A percentile compares a stretch with the other conserved stretches of the same genome.
These are phyloP conservation scores for Penicillium sp. DNA, from an alignment of 2,329 filamentous ascomycete genomes.

Conservation along the genomic window DNA sequence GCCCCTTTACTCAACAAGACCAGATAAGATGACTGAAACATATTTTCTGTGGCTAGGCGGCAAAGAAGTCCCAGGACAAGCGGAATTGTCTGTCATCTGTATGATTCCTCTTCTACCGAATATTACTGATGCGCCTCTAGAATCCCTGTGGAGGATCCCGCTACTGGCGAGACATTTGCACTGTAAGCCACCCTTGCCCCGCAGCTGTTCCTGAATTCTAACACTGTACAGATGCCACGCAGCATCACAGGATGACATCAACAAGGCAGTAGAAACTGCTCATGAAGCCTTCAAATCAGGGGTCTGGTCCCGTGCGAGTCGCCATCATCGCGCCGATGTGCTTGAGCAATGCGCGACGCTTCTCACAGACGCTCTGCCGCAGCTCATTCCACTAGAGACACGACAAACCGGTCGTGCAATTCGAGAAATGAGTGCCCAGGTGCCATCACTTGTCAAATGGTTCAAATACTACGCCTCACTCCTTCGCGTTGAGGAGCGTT, in stretches of 20 bases:
- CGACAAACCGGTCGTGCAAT: constrained; percentile 63
- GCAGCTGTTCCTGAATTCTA: neutral
- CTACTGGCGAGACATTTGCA: constrained; percentile 19
- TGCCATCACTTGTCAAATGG: constrained; percentile 57
- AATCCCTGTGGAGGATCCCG: constrained; percentile 18
- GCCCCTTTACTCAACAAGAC: neutral
- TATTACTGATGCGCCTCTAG: neutral
- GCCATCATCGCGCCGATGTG: constrained; percentile 21
- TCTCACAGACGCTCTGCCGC: constrained; percentile 38
- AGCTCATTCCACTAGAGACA: constrained; percentile 61
- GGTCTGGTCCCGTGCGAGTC: constrained; percentile 18
- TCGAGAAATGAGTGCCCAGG: constrained; percentile 66
- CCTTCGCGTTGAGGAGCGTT: constrained; percentile 62
- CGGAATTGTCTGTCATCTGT: constrained; percentile 5
- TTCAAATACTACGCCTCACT: constrained; percentile 67
- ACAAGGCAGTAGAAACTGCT: constrained; percentile 9
- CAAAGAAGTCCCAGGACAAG: constrained; percentile 11
- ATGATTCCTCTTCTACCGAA: neutral
- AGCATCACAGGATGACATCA: constrained; percentile 15
- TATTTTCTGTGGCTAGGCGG: constrained; percentile 20
- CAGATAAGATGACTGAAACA: neutral
- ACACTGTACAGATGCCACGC: constrained; percentile 15
- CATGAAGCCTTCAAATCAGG: constrained; percentile 15
- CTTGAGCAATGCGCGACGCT: constrained; percentile 18
- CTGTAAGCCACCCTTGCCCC: constrained; percentile 4